Conservation (phyloP, 805 yeast species). For the Torulaspora gathmanii region DNA sequence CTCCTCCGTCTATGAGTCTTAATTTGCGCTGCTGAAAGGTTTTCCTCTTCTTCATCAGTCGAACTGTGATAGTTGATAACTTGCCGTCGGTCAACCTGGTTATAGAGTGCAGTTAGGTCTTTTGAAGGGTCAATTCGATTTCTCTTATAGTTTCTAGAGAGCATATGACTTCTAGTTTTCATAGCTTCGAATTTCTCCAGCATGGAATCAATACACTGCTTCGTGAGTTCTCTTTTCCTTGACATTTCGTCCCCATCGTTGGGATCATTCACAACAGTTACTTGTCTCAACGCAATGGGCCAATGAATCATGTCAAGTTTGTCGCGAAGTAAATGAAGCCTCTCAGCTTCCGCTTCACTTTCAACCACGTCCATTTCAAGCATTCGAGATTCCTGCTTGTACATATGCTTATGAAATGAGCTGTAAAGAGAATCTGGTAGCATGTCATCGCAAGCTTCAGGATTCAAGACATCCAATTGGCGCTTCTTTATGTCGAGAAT, state of each 20-base stretch:
- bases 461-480: conserved; percentile 1
- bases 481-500: conserved; percentile 17
- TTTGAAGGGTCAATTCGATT: conserved; percentile 17
- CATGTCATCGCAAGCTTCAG: conserved; percentile 37
- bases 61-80: conserved; percentile 28
- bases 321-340: conserved; percentile 38
- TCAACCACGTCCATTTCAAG: conserved; percentile 45
- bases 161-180: conserved; percentile 21
- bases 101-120: conserved; percentile 21
- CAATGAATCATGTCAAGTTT: conserved; percentile 47
- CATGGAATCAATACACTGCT: conserved; percentile 41
- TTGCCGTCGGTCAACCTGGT: conserved; percentile 20
- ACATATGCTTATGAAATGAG: conserved; percentile 54
- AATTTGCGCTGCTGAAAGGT: conserved; percentile 19
- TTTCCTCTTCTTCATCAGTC: conserved; percentile 33
- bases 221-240: conserved; percentile 48
- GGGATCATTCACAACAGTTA: conserved; percentile 48
- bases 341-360: conserved; percentile 54
- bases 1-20: conserved; percentile 16
- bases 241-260: conserved; percentile 48
- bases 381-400: conserved; percentile 60
- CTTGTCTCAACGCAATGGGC: conserved; percentile 41
- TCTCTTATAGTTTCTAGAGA: conserved; percentile 17
- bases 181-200: conserved; percentile 29
- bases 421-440: conserved; percentile 43